phyloP scores from a whole-genome alignment of 225 moss, liverwort and hornwort genomes.

The Sphagnum contortum region DNA sequence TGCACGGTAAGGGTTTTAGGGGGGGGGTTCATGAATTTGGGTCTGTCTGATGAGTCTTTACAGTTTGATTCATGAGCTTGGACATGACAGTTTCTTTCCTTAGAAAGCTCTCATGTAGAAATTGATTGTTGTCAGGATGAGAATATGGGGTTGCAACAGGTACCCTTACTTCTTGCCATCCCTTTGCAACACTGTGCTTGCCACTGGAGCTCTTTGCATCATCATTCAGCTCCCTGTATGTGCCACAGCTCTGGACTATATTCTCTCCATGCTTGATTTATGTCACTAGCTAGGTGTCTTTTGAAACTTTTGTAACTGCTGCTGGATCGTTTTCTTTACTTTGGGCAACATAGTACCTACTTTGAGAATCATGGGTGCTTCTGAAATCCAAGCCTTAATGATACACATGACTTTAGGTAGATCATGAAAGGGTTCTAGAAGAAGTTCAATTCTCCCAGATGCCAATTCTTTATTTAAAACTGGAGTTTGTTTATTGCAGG shows the following conservation, averaged over 20 bases:
- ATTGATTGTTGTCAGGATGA: no score
- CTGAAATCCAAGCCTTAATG: not conserved
- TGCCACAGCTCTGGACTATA: not conserved
- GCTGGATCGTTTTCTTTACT: not conserved
- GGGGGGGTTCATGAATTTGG: not conserved
- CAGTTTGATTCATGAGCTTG: no score
- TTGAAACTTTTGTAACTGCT: not conserved
- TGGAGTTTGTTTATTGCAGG: slow-evolving; percentile 7
- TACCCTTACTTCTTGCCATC: slow-evolving; percentile 26
- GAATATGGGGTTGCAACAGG: slow-evolving; percentile 3
- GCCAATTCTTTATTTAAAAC: no score
- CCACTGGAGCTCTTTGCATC: slow-evolving; percentile 11
- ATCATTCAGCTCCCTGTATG: slow-evolving; percentile 20
- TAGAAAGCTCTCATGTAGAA: no score
- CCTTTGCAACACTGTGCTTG: slow-evolving; percentile 14
- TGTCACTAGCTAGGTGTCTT: not conserved
- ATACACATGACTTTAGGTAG: no score
- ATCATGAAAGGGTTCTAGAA: no score
- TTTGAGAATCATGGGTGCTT: not conserved
- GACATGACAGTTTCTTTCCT: not conserved
- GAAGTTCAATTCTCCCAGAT: no score
- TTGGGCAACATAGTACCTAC: not conserved
- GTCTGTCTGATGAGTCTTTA: not conserved
- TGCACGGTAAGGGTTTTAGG: slow-evolving; percentile 17
- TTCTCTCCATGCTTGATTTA: not conserved